Base-by-base conservation (phyloP, 1,284 basidiomycete species). In the Taiwanofungus camphoratus region DNA sequence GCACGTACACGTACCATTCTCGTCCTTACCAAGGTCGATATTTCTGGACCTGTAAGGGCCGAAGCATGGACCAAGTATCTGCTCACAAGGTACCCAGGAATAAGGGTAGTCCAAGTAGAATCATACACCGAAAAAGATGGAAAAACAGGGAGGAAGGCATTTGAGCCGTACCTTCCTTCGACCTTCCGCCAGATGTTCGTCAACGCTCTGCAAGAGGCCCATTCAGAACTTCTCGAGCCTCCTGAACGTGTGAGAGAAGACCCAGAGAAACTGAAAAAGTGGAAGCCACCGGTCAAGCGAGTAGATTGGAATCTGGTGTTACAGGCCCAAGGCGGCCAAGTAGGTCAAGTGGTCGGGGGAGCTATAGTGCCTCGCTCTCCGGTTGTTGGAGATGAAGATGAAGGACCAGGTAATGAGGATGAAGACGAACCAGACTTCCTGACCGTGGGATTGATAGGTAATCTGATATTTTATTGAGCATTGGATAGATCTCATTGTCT, bases 381-480 rank as follows among this genome's bases (percentile, higher is more conserved):
- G 18, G 49, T 60, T 42, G 51, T 20, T n/a, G 36, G 36, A 34
- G 4, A 23, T 16, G 52, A 54, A 36, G 46, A 21, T 3, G 36
- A 49, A 5, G 16, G 42, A 49, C 6, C 39, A 30, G 62, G 53
- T 5, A 56, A 58, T 8, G 55, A 59, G 11, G 60, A 52, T 9
- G 49, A 52, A 9, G 51, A 50, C 15, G 50, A 61, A 3, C 70
- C 73, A 3, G 78, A 82, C 24, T 79, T 77, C 50, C 60, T 94
- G 33, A 93, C 89, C 0, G 71, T 95, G 42, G 92, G 92, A 0
- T 61, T 94, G 24, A 86, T 94, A 50, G 92, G 91, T 77, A n/a
- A n/a, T n/a, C n/a, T n/a, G n/a, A n/a, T n/a, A n/a, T n/a, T n/a
- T n/a, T n/a, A n/a, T n/a, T n/a, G n/a, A n/a, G n/a, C n/a, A n/a